Evolutionary conservation across 352 stramenopile genomes (phyloP).

Genomic region (Pythium scleroteichum): DNA sequence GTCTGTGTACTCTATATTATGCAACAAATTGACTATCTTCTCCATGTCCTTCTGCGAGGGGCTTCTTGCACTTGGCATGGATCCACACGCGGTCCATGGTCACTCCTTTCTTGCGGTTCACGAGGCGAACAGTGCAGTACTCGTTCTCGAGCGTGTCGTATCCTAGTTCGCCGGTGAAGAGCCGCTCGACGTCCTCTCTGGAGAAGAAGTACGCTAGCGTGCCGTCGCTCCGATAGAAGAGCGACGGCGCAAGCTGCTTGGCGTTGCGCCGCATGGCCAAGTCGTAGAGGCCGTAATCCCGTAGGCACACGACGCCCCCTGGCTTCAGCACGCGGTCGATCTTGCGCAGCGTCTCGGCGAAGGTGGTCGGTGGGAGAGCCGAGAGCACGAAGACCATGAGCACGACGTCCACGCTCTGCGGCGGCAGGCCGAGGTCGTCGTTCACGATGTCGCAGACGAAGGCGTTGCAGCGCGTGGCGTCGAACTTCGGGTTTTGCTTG

Average conservation of each 20-base stretch:
- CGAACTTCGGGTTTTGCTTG: constrained; percentile 47
- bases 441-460: constrained; percentile 75
- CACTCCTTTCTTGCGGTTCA: constrained; percentile 69
- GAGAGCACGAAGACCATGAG: constrained; percentile 87
- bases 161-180: constrained; percentile 45
- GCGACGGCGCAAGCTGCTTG: constrained; percentile 52
- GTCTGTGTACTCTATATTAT: too few species aligned
- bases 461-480: constrained; percentile 52
- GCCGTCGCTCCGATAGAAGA: constrained; percentile 79
- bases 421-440: constrained; percentile 49
- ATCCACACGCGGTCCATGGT: constrained; percentile 83
- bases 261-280: constrained; percentile 83
- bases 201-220: constrained; percentile 84
- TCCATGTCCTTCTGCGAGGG: neutral
- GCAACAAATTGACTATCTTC: neutral
- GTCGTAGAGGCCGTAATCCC: constrained; percentile 88
- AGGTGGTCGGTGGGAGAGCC: constrained; percentile 60
- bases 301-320: constrained; percentile 80
- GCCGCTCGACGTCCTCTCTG: constrained; percentile 41
- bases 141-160: constrained; percentile 64
- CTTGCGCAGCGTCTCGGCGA: constrained; percentile 52
- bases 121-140: constrained; percentile 75
- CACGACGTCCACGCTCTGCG: constrained; percentile 66
- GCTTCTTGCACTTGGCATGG: constrained; percentile 73
- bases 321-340: constrained; percentile 52